Conservation (phyloP, 345 rosid genomes). For the Moringa oleifera region DNA sequence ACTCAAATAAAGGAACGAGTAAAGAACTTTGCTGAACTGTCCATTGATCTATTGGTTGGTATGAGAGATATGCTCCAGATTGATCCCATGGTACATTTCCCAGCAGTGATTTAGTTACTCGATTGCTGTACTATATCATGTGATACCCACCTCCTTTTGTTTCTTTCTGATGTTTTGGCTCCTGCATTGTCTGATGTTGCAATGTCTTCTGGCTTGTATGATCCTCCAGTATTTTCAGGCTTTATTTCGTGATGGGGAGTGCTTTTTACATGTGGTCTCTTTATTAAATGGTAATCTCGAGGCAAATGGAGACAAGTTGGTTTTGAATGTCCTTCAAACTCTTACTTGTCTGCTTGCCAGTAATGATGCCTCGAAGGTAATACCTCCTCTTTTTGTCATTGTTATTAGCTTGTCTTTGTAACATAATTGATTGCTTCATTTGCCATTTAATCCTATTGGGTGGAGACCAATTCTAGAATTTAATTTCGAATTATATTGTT, state of each 20-base stretch:
- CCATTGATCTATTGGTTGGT: slow-evolving; percentile 73
- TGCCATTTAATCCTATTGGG: not conserved
- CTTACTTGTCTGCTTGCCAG: slow-evolving; percentile 73
- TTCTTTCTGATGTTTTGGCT: slow-evolving; percentile 5
- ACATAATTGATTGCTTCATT: slow-evolving; percentile 11
- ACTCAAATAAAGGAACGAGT: slow-evolving; percentile 82
- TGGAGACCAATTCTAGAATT: slow-evolving; percentile 3
- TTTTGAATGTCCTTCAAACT: slow-evolving; percentile 79
- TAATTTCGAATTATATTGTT: not conserved
- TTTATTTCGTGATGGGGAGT: slow-evolving; percentile 82
- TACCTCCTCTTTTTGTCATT: slow-evolving; percentile 13
- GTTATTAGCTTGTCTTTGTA: slow-evolving; percentile 7
- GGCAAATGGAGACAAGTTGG: slow-evolving; percentile 77
- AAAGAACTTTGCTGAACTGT: slow-evolving; percentile 49
- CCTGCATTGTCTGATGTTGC: slow-evolving; percentile 11
- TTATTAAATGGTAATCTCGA: slow-evolving; percentile 83
- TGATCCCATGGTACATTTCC: slow-evolving; percentile 50
- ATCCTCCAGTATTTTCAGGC: slow-evolving; percentile 78
- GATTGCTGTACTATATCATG: too few relatives aligned
- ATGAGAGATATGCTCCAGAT: slow-evolving; percentile 71
- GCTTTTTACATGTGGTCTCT: slow-evolving; percentile 93
- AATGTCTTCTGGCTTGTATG: slow-evolving; percentile 19
- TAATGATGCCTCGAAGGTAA: slow-evolving; percentile 88
- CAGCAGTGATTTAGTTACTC: slow-evolving; percentile 1
- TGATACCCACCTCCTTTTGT: not conserved